These are phyloP conservation scores for Lathyrus oleraceus DNA, from an alignment of 306 rosid species.

Conservation along the genomic window DNA sequence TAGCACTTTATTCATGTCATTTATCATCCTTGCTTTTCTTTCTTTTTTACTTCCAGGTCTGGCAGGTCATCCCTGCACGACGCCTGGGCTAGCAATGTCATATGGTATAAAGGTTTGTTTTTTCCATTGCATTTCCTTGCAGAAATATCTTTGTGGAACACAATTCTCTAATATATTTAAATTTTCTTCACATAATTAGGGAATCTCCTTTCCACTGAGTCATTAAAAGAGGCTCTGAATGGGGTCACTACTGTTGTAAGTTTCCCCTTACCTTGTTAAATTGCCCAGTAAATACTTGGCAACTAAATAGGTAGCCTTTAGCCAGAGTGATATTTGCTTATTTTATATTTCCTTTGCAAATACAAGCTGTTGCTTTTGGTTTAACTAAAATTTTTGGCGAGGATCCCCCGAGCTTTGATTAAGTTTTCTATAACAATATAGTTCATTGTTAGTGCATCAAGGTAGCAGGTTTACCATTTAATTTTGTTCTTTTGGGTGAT, in stretches of 20 bases:
- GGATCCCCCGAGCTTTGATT: not conserved
- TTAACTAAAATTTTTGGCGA: constrained; percentile 4
- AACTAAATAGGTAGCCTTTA: constrained; percentile 9
- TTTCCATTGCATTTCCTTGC: constrained; percentile 14
- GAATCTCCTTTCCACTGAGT: constrained; percentile 75
- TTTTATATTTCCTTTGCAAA: constrained; percentile 15
- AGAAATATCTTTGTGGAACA: constrained; percentile 20
- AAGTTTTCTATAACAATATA: constrained; percentile 10
- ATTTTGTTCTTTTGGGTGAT: constrained; percentile 1
- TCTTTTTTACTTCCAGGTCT: constrained; percentile 60
- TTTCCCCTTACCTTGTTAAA: constrained; percentile 30
- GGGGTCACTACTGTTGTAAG: constrained; percentile 94
- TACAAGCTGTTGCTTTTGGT: constrained; percentile 15
- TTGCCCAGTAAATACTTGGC: constrained; percentile 7
- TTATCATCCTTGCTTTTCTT: constrained; percentile 18
- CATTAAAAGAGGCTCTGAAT: constrained; percentile 77
- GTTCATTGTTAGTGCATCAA: not conserved
- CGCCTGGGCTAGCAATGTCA: constrained; percentile 68
- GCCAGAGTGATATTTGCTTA: not conserved
- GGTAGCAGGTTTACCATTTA: not conserved
- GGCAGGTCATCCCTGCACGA: constrained; percentile 81
- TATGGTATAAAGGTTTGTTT: constrained; percentile 81
- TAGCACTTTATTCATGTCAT: not conserved
- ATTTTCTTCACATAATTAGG: constrained; percentile 53
- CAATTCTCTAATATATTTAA: constrained; percentile 31